Evolutionary conservation across 345 rosid species (phyloP).

Genomic region (Acer campestre): DNA sequence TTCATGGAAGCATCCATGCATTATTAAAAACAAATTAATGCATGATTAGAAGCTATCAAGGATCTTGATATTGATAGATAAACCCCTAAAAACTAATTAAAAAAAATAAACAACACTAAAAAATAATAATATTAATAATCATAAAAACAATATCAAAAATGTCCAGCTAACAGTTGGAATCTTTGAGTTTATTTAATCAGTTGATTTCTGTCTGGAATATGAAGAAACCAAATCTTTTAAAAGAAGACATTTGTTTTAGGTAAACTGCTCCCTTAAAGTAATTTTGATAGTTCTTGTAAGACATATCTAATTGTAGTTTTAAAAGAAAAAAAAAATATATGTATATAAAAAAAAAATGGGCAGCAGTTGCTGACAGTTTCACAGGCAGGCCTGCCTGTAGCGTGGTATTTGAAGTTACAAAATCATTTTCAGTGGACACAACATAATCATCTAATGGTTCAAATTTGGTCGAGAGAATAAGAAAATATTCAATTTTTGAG

Average conservation of each 20-base stretch:
- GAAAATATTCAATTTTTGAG: background rate
- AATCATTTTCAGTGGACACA: conserved; percentile 27
- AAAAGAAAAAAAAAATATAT: no score
- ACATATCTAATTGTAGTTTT: no score
- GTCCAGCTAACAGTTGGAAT: conserved; percentile 23
- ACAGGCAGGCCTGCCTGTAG: conserved; percentile 17
- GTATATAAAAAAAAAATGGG: background rate
- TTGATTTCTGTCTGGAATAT: background rate
- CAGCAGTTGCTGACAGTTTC: conserved; percentile 10
- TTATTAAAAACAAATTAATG: background rate
- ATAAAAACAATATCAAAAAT: background rate
- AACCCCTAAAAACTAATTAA: background rate
- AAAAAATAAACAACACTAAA: background rate
- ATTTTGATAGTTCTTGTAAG: no score
- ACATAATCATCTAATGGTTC: conserved; percentile 28
- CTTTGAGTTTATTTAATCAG: background rate
- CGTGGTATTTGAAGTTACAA: conserved; percentile 29
- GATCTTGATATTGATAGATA: conserved; percentile 23
- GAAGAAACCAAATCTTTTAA: background rate
- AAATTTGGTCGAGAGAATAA: conserved; percentile 17
- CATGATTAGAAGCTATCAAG: background rate
- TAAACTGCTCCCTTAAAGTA: no score
- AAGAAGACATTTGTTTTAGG: no score
- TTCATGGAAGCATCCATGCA: conserved; percentile 18
- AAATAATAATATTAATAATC: background rate